A percentile compares a stretch with the other conserved stretches of the same genome.
Evolutionary conservation across 2,329 filamentous ascomycete genomes (phyloP).

Genomic region (Apiospora hydei): DNA sequence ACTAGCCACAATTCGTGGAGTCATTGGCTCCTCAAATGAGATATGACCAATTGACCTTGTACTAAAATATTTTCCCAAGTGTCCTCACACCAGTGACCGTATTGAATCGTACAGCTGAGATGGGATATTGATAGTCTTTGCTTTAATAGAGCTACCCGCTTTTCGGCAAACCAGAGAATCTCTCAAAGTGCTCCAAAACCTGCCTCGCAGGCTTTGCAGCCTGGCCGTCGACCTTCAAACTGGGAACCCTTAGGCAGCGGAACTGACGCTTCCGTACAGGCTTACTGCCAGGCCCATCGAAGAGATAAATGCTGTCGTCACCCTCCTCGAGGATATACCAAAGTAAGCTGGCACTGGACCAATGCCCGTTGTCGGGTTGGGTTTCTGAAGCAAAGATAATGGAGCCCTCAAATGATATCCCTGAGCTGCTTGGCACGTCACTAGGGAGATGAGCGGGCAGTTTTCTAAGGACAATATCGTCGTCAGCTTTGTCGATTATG

Average conservation of each 20-base stretch:
- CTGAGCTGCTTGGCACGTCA: neutral
- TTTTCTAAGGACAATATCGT: constrained; percentile 26
- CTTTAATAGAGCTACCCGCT: neutral
- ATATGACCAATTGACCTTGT: constrained; percentile 28
- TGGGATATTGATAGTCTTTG: neutral
- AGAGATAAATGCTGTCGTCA: neutral
- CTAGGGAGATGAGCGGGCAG: constrained; percentile 24
- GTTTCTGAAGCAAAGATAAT: neutral
- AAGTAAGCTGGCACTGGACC: too few species aligned
- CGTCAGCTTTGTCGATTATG: constrained; percentile 44
- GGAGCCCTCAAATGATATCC: neutral
- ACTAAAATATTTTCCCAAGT: neutral
- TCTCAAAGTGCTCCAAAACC: constrained; percentile 32
- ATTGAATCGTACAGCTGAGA: neutral
- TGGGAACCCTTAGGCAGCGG: neutral
- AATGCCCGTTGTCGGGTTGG: neutral
- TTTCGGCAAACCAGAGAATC: neutral
- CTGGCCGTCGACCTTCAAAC: constrained; percentile 42
- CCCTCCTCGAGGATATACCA: neutral
- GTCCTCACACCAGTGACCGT: neutral
- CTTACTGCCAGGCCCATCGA: neutral
- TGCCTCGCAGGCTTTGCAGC: constrained; percentile 37
- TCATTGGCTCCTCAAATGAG: constrained; percentile 17
- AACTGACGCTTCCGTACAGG: neutral
- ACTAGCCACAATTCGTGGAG: constrained; percentile 21